A percentile compares a stretch with the other conserved stretches of the same genome.
Evolutionary conservation across 257 asterid species (phyloP).

Genomic region (Nicotiana noctiflora): DNA sequence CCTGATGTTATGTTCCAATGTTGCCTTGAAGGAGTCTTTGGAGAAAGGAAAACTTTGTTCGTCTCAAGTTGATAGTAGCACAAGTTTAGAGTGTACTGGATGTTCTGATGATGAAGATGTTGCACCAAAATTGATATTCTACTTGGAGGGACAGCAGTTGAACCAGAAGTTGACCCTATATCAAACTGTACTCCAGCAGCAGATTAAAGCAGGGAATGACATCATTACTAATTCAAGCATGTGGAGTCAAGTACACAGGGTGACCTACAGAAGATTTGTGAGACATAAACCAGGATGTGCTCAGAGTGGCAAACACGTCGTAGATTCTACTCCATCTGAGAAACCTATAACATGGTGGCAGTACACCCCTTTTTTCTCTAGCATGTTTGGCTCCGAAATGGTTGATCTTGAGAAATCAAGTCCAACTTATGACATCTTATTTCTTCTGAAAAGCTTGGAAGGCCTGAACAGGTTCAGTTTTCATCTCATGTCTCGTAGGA

Average conservation of each 20-base stretch:
- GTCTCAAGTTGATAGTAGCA: constrained; percentile 23
- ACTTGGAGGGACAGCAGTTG: constrained; percentile 59
- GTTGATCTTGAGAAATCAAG: constrained; percentile 38
- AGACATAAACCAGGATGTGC: constrained; percentile 20
- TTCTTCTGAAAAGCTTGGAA: constrained; percentile 74
- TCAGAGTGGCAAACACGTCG: constrained; percentile 20
- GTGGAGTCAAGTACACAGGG: constrained; percentile 62
- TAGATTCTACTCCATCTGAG: constrained; percentile 26
- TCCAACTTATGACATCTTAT: constrained; percentile 53
- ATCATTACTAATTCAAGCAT: constrained; percentile 32
- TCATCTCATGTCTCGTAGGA: constrained; percentile 53
- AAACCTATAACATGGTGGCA: constrained; percentile 23
- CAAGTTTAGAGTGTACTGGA: constrained; percentile 24
- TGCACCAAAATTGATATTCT: constrained; percentile 47
- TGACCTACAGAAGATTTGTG: constrained; percentile 47
- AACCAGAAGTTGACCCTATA: constrained; percentile 51
- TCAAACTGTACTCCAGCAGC: constrained; percentile 59
- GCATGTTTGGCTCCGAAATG: constrained; percentile 33
- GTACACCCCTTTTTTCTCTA: constrained; percentile 32
- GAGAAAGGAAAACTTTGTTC: constrained; percentile 32
- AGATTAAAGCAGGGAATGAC: constrained; percentile 40
- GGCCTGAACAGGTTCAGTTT: constrained; percentile 60
- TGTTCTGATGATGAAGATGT: constrained; percentile 31
- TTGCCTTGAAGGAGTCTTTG: constrained; percentile 30
- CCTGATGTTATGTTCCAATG: constrained; percentile 5